Evolutionary conservation across 2,329 filamentous ascomycete species (phyloP), one percentile per base, ranked within the genome.

Genomic region (Apiospora sp.): DNA sequence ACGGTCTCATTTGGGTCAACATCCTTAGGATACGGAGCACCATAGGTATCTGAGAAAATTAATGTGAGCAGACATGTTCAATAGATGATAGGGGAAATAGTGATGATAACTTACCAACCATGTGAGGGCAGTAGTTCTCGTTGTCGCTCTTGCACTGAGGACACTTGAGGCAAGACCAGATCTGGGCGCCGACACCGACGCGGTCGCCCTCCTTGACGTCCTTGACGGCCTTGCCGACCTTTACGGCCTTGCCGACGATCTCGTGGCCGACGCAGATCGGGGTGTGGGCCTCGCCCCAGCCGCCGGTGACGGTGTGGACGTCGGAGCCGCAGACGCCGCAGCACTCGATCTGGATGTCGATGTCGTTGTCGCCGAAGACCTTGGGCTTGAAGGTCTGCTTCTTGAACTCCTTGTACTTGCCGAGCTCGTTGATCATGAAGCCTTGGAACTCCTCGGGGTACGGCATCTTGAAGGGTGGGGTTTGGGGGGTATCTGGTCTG

Each of bases 301-400:
- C 80, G 27, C 80, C 79, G 0, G 77, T 80, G 1, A 82, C 74
- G 5, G 78, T 80, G 74, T 83, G 87, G 22, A 89, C 84, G 75
- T 90, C 87, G 64, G 85, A 87, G 73, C 89, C 87, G 76, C 87
- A 89, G 43, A 89, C 83, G 78, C 90, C 90, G 76, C 90, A 92
- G 75, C 86, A 88, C 75, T 92, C 90, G 77, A 93, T 89, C 81
- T 91, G 90, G 80, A 93, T 88, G 76, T 93, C 91, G 76, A 93
- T 86, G 78, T 93, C 91, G 80, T 91, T 84, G 76, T 91, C 76
- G 24, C 77, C 77, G 44, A 81, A 81, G 24, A 72, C 72, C 71
- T 80, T 80, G 34, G 78, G 77, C 72, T 80, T 81, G 70, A 80
- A 80, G n/a, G 71, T 73, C 69, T 80, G 78, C 72, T 76, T 81